These are phyloP conservation scores for Bruguiera sexangula DNA, from an alignment of 345 rosid genomes.

Conservation along the genomic window DNA sequence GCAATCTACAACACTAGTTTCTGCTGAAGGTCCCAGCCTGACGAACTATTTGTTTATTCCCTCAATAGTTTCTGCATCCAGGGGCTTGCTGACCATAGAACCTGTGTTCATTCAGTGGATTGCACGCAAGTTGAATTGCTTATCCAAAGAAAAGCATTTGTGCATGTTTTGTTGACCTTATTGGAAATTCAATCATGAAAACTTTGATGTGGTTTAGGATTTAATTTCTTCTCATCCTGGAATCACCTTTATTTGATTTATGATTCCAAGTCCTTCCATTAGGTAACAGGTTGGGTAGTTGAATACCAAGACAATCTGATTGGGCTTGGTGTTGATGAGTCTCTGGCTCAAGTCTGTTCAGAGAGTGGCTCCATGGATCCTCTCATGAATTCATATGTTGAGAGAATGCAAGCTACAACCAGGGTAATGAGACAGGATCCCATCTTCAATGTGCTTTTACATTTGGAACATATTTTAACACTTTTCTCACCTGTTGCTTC, in stretches of 20 bases:
- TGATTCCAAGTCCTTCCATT: slow-evolving; percentile 27
- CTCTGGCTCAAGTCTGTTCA: slow-evolving; percentile 98
- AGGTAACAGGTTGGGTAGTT: slow-evolving; percentile 99
- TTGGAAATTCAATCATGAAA: background rate
- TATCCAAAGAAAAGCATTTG: background rate
- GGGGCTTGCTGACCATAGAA: background rate
- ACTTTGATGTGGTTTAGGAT: background rate
- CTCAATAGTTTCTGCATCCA: background rate
- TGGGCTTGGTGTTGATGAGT: slow-evolving; percentile 98
- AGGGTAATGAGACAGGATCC: slow-evolving; percentile 44
- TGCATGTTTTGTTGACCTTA: background rate
- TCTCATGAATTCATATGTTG: slow-evolving; percentile 93
- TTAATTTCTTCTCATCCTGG: slow-evolving; percentile 8
- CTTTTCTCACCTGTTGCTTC: slow-evolving; percentile 11
- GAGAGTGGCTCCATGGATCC: slow-evolving; percentile 99
- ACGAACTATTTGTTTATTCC: background rate
- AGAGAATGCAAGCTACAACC: slow-evolving; percentile 99
- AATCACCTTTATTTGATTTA: background rate
- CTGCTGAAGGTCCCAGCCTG: background rate
- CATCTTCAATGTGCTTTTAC: background rate
- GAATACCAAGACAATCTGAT: slow-evolving; percentile 95
- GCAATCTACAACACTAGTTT: background rate
- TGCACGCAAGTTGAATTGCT: background rate
- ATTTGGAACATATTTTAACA: background rate
- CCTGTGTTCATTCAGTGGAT: background rate